Evolutionary conservation across 352 stramenopile species (phyloP).

Genomic region (Globisporangium nagaii): DNA sequence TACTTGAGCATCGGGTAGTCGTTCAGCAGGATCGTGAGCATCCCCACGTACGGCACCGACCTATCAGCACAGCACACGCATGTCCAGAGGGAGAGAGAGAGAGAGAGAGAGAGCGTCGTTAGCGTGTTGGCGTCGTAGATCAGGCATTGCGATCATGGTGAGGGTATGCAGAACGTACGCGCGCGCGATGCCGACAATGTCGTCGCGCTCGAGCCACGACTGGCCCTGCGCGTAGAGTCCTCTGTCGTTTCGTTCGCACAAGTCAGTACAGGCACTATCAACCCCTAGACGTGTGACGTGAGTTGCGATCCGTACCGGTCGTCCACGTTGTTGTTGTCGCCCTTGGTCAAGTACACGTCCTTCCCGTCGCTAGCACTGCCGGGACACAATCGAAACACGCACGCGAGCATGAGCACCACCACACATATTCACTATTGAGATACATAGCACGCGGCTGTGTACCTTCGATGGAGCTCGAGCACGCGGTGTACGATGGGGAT

Average conservation of each 20-base stretch:
- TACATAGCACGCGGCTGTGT: conserved; percentile 5
- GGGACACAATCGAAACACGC: conserved; percentile 5
- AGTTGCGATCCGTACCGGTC: conserved; percentile 76
- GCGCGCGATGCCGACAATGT: conserved; percentile 96
- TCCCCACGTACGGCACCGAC: conserved; percentile 96
- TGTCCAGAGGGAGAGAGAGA: not conserved
- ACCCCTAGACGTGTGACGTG: not conserved
- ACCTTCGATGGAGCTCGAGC: conserved; percentile 94
- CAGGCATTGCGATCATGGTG: not conserved
- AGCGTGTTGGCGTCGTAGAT: too few species aligned
- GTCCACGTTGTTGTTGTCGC: conserved; percentile 99
- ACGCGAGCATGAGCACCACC: not conserved
- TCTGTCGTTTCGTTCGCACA: conserved; percentile 16
- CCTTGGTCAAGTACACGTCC: conserved; percentile 98
- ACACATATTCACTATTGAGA: too few species aligned
- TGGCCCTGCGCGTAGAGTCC: conserved; percentile 97
- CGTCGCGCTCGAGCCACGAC: conserved; percentile 96
- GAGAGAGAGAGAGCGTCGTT: not conserved
- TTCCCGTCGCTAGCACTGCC: conserved; percentile 68
- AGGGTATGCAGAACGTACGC: conserved; percentile 59
- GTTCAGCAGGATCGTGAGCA: conserved; percentile 99
- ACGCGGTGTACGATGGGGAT: conserved; percentile 99
- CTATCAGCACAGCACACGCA: conserved; percentile 20
- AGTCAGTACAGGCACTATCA: not conserved
- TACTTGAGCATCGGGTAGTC: conserved; percentile 98